Conservation (phyloP, 345 rosid species). For the Euphorbia tirucalli region DNA sequence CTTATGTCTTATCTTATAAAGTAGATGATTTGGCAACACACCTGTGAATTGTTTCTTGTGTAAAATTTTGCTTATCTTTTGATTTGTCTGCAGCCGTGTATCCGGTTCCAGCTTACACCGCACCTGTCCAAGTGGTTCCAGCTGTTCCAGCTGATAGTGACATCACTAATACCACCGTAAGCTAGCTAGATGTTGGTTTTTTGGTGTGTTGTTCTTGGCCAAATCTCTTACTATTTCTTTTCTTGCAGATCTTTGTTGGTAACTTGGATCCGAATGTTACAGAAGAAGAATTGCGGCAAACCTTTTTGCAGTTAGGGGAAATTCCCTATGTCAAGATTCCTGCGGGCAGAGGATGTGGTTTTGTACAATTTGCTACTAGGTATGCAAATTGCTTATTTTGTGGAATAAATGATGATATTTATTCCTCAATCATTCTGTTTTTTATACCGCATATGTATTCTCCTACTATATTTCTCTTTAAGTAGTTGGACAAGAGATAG, state of each 20-base stretch:
- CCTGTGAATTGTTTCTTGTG: neutral
- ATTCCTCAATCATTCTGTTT: neutral
- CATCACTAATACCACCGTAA: constrained; percentile 75
- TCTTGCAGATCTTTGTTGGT: constrained; percentile 65
- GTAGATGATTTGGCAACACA: neutral
- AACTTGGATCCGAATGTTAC: constrained; percentile 80
- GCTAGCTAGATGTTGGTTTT: constrained; percentile 23
- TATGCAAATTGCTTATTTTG: constrained; percentile 24
- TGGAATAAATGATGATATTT: neutral
- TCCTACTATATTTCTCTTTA: neutral
- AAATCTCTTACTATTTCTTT: constrained; percentile 26
- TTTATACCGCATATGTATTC: neutral
- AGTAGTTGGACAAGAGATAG: neutral
- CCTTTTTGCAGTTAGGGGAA: constrained; percentile 72
- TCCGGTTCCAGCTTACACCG: constrained; percentile 58
- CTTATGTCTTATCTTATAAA: neutral
- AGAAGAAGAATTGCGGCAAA: constrained; percentile 81
- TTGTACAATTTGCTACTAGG: constrained; percentile 78
- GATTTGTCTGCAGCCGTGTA: constrained; percentile 47
- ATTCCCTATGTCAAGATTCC: constrained; percentile 80
- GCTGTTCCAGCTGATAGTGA: constrained; percentile 68
- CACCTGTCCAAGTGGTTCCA: constrained; percentile 61
- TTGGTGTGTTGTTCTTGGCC: constrained; percentile 9
- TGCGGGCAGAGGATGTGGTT: constrained; percentile 82
- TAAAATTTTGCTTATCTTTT: neutral